These are phyloP conservation scores for Claviceps humidiphila DNA, from an alignment of 2,329 filamentous ascomycete genomes.

Conservation along the genomic window DNA sequence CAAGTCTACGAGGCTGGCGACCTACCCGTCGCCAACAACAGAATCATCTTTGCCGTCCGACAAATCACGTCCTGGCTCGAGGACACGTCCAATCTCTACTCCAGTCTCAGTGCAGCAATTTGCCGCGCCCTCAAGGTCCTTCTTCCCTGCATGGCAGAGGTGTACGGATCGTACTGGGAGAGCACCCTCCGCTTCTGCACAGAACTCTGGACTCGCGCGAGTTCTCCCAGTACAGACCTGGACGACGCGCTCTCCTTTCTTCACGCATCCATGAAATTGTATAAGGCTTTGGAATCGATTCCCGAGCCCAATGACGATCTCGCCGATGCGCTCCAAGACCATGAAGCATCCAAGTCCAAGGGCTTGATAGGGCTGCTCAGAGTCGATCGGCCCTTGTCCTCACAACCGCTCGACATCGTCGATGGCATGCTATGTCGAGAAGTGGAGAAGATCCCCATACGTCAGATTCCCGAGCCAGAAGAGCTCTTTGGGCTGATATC, in stretches of 20 bases:
- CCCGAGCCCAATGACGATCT: conserved; percentile 78
- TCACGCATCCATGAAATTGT: conserved; percentile 60
- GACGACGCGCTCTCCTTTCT: conserved; percentile 47
- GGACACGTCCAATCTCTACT: conserved; percentile 28
- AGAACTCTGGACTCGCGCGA: conserved; percentile 38
- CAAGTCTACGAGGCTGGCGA: conserved; percentile 37
- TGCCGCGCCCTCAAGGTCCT: conserved; percentile 47
- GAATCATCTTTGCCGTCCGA: conserved; percentile 71
- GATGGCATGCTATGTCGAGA: conserved; percentile 62
- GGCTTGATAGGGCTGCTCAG: conserved; percentile 53
- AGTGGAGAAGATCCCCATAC: conserved; percentile 48
- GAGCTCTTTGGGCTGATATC: conserved; percentile 66
- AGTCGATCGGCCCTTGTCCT: conserved; percentile 26
- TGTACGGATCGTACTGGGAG: conserved; percentile 85
- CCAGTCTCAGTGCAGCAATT: conserved; percentile 34
- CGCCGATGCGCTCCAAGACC: conserved; percentile 55
- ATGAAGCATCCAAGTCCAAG: conserved; percentile 39
- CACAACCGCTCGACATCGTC: conserved; percentile 61
- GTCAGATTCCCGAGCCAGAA: conserved; percentile 47
- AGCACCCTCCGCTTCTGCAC: conserved; percentile 46
- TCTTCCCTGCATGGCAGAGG: conserved; percentile 60
- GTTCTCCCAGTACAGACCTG: conserved; percentile 21
- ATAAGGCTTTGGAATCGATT: conserved; percentile 47
- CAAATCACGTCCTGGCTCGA: conserved; percentile 63
- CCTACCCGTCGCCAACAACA: conserved; percentile 48